Conservation (phyloP, 139 green algal species). For the Desmodesmus armatus region DNA sequence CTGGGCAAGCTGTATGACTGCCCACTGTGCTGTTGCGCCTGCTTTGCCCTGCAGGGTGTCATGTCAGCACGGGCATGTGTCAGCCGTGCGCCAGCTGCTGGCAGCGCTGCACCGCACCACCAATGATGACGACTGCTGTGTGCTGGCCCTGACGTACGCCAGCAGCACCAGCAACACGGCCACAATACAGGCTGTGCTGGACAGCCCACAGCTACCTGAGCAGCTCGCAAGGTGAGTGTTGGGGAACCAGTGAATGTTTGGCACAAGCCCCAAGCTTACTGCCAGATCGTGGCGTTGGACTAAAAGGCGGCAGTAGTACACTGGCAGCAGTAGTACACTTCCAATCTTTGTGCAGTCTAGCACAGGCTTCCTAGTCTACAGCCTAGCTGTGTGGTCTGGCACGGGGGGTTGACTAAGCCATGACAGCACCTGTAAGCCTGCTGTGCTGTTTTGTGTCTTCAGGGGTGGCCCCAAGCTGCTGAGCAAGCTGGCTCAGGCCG, state of each 20-base stretch:
- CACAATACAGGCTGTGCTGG: conserved; percentile 6
- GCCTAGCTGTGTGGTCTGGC: not conserved
- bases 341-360: not conserved
- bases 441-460: not conserved
- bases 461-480: conserved; percentile 33
- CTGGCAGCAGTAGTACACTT: not conserved
- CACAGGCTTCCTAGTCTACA: not conserved
- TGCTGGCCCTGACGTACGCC: conserved; percentile 36
- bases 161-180: conserved; percentile 18
- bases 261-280: not conserved
- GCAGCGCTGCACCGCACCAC: conserved; percentile 20
- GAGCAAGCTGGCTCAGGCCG: conserved; percentile 29
- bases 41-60: conserved; percentile 3
- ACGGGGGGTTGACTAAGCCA: not conserved
- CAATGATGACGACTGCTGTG: conserved; percentile 41
- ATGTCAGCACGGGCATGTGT: conserved; percentile 23
- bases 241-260: not conserved
- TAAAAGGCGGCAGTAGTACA: not conserved
- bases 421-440: not conserved
- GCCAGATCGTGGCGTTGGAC: not conserved
- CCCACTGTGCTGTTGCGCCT: not conserved
- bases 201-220: conserved; percentile 15
- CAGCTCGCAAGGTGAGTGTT: conserved; percentile 13
- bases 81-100: conserved; percentile 2
- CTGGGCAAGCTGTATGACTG: not conserved